Percentiles rank a stretch among this genome's conserved stretches.
phyloP scores from a whole-genome alignment of 148 eudicot species.

The Vaccinium macrocarpon region DNA sequence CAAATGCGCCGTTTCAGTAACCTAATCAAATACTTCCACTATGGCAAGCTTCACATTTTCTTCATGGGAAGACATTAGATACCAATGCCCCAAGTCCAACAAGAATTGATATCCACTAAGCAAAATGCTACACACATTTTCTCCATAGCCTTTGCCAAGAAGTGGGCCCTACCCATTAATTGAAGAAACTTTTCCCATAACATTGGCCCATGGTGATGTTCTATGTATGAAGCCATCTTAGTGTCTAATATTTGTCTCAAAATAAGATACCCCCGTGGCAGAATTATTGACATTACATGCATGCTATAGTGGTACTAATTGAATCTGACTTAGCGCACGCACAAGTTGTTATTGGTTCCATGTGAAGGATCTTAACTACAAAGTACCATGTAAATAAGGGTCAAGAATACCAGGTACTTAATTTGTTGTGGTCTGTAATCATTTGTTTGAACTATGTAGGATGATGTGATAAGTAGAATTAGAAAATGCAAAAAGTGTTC shows the following conservation, averaged over 20 bases:
- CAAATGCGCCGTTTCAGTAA: neutral
- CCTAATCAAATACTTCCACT: neutral
- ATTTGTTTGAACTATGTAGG: too few species aligned
- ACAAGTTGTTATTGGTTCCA: too few species aligned
- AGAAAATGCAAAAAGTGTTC: too few species aligned
- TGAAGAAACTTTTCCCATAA: neutral
- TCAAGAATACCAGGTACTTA: too few species aligned
- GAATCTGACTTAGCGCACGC: too few species aligned
- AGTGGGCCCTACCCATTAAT: neutral
- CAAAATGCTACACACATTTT: neutral
- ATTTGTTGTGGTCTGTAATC: too few species aligned
- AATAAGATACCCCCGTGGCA: neutral
- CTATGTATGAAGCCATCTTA: constrained; percentile 3
- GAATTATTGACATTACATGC: neutral
- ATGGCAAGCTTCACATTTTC: neutral
- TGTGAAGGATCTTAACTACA: too few species aligned
- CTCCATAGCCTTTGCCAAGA: neutral
- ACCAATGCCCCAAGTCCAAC: neutral
- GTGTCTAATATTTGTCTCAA: neutral
- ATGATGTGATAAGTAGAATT: too few species aligned
- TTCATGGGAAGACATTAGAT: neutral
- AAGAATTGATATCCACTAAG: neutral
- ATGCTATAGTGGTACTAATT: too few species aligned
- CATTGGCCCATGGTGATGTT: neutral
- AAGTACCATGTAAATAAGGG: too few species aligned